These are phyloP conservation scores for Miscanthus lutarioriparius DNA, from an alignment of 176 grass and related monocot genomes.

Conservation along the genomic window DNA sequence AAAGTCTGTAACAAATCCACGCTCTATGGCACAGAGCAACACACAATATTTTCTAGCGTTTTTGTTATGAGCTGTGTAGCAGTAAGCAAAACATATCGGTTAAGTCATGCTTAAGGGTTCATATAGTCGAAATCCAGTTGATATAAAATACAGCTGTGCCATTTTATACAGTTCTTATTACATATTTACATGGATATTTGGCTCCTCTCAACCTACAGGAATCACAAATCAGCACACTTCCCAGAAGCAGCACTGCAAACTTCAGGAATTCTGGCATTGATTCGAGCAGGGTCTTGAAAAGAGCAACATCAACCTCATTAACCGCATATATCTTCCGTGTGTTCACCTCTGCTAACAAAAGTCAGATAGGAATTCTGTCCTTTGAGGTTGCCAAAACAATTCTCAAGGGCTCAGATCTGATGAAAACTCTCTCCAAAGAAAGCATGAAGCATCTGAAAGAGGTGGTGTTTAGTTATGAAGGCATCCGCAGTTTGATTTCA, in stretches of 20 bases:
- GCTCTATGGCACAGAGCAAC: too few relatives aligned
- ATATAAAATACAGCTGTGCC: too few relatives aligned
- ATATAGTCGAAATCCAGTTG: too few relatives aligned
- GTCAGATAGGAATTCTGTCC: conserved; percentile 53
- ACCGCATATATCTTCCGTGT: not conserved
- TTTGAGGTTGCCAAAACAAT: conserved; percentile 82
- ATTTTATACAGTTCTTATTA: too few relatives aligned
- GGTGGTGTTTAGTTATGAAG: conserved; percentile 47
- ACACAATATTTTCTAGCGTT: too few relatives aligned
- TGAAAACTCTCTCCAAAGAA: conserved; percentile 52
- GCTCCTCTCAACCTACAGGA: not conserved
- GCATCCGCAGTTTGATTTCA: conserved; percentile 47
- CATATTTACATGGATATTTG: too few relatives aligned
- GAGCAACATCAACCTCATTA: not conserved
- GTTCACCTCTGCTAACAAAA: conserved; percentile 9
- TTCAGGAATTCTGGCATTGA: not conserved
- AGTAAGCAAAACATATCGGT: too few relatives aligned
- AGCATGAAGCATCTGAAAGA: conserved; percentile 47
- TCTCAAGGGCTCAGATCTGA: conserved; percentile 56
- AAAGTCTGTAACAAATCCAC: too few relatives aligned
- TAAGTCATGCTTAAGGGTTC: too few relatives aligned
- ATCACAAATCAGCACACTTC: not conserved
- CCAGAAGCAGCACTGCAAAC: not conserved
- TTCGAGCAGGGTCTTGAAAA: too few relatives aligned
- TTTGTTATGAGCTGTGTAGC: too few relatives aligned